Evolutionary conservation across 2,329 filamentous ascomycete genomes (phyloP), one percentile per base, ranked within the genome.

Genomic region (Aspergillus luchuensis): DNA sequence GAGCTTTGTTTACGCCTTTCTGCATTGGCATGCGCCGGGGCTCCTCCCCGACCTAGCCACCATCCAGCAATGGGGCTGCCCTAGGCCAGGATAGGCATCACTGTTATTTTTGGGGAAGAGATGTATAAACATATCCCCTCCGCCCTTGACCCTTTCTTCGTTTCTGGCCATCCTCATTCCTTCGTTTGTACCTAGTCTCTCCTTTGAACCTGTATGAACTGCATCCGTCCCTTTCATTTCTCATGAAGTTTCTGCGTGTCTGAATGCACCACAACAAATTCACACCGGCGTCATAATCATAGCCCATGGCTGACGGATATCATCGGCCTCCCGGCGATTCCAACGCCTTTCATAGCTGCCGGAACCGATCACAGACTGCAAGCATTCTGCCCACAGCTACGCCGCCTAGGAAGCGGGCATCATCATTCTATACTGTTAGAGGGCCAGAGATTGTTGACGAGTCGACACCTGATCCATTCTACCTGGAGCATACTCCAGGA

Each of bases 281-380:
- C 28, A 56, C 48, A 43, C 49, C 53, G 39, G 55, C 58, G 48
- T 66, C 63, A 62, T 63, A 66, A 71, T 60, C 67, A 67, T 63
- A 74, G 71, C 71, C 71, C 73, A 77, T 77, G 75, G 75, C 73
- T 74, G 67, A 67, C 71, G 69, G 71, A 69, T 71, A 70, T 61
- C 54, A 66, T 64, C 66, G 69, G 61, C 65, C 70, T 67, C 68
- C 73, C 59, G 70, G 73, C 66, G 72, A 74, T 60, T 66, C 73
- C 63, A 71, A 72, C 67, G 71, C 68, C 65, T 66, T 71, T 59
- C 67, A 69, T 53, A 67, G 68, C 60, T 68, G 69, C 59, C 66
- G 66, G 47, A 75, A 73, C 53, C 66, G 67, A 69, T 74, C 73
- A 23, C 70, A 74, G 64, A 70, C 67, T 3, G 71, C 72, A 1